Evolutionary conservation across 2,329 filamentous ascomycete genomes (phyloP).

Genomic region (Hypoxylon sp.): DNA sequence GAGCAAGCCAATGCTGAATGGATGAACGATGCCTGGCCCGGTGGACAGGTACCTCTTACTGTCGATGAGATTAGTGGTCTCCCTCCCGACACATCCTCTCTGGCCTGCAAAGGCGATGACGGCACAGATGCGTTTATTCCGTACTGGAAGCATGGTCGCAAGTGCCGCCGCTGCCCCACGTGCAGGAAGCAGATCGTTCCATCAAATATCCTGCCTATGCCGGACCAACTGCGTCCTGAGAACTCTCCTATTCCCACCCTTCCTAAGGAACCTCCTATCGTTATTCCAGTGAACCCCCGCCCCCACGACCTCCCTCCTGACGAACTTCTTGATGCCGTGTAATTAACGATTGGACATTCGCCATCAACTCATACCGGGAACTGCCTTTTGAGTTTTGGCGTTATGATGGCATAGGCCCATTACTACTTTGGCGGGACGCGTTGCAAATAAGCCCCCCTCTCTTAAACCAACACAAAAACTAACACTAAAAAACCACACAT

Average conservation of each 20-base stretch:
- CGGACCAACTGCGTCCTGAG: not conserved
- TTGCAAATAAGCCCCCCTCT: not conserved
- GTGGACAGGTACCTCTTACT: conserved; percentile 47
- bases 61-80: conserved; percentile 37
- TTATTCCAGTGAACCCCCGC: too few relatives aligned
- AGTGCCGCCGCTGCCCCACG: conserved; percentile 6
- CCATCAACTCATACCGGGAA: not conserved
- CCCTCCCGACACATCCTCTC: conserved; percentile 39
- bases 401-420: not conserved
- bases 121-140: conserved; percentile 34
- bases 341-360: not conserved
- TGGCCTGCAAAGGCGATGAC: conserved; percentile 49
- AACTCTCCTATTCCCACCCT: conserved; percentile 11
- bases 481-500: not conserved
- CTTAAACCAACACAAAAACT: not conserved
- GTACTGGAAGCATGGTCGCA: conserved; percentile 35
- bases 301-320: too few relatives aligned
- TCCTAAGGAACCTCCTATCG: too few relatives aligned
- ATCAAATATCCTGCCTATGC: not conserved
- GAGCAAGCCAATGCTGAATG: conserved; percentile 36
- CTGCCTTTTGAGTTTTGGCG: not conserved
- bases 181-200: conserved; percentile 1
- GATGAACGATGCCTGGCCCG: conserved; percentile 46
- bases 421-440: not conserved
- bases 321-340: too few relatives aligned